Percentiles rank a stretch among this genome's conserved stretches.
phyloP scores from a whole-genome alignment of 1,139 yeast species.

The Pichia sp. region DNA sequence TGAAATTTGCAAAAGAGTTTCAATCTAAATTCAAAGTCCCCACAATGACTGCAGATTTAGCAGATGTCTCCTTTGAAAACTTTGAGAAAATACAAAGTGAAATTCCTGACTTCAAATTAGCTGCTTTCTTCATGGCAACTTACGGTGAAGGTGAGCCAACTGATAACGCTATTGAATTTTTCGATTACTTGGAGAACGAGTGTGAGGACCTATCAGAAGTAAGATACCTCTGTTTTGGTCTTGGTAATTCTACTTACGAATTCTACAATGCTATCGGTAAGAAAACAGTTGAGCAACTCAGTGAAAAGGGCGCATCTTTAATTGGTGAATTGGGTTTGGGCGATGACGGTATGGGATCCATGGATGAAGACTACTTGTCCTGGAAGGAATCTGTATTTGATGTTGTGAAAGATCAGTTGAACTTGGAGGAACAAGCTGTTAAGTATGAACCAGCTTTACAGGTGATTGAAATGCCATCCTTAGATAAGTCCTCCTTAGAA shows the following conservation, averaged over 20 bases:
- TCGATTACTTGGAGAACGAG: constrained; percentile 51
- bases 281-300: constrained; percentile 40
- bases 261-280: constrained; percentile 81
- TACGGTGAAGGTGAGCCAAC: constrained; percentile 99
- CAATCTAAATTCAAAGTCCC: constrained; percentile 74
- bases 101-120: constrained; percentile 36
- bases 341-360: constrained; percentile 90
- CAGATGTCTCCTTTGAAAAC: constrained; percentile 75
- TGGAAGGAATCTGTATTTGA: constrained; percentile 85
- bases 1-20: constrained; percentile 84
- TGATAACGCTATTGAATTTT: constrained; percentile 78
- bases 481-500: constrained; percentile 27
- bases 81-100: constrained; percentile 47
- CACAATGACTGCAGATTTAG: constrained; percentile 83
- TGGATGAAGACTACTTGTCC: constrained; percentile 89
- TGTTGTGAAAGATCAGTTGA: constrained; percentile 54
- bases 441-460: constrained; percentile 68
- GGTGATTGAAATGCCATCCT: constrained; percentile 26
- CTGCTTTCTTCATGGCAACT: constrained; percentile 78
- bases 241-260: constrained; percentile 92
- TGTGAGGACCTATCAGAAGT: constrained; percentile 57
- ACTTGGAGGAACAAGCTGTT: constrained; percentile 69
- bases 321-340: constrained; percentile 80
- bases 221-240: constrained; percentile 72
- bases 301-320: constrained; percentile 62